These are phyloP conservation scores for Zalaria sp. DNA, from an alignment of 2,329 filamentous ascomycete genomes.

Conservation along the genomic window DNA sequence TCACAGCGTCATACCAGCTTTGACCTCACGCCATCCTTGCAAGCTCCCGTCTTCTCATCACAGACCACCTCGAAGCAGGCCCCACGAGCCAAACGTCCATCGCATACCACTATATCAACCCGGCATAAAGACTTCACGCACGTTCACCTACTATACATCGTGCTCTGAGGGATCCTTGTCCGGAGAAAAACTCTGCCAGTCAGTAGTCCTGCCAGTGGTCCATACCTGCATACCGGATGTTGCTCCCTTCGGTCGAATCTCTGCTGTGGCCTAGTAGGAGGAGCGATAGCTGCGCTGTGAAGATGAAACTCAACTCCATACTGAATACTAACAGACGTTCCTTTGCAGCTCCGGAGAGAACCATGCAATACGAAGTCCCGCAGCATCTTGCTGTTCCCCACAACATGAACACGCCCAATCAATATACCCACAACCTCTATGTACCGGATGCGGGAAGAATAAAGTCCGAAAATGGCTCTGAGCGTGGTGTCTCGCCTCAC, in stretches of 20 bases:
- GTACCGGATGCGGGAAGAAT: constrained; percentile 35
- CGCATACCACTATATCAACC: background rate
- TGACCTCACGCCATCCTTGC: background rate
- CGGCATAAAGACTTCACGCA: background rate
- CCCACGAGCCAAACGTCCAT: background rate
- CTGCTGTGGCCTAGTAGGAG: constrained; percentile 14
- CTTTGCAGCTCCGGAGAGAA: constrained; percentile 16
- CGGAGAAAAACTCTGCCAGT: constrained; percentile 2
- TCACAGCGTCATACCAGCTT: background rate
- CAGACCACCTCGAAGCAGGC: background rate
- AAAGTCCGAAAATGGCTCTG: constrained; percentile 45
- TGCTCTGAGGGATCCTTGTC: background rate
- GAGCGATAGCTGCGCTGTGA: constrained; percentile 20
- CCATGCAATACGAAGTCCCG: constrained; percentile 25
- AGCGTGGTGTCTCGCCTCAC: constrained; percentile 42
- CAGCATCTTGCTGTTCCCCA: constrained; percentile 14
- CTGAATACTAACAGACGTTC: constrained; percentile 23
- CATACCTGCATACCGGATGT: constrained; percentile 5
- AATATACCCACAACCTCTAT: constrained; percentile 26
- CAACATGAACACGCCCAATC: constrained; percentile 10
- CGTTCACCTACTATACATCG: no score
- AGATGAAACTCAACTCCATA: constrained; percentile 21
- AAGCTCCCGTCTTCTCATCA: background rate
- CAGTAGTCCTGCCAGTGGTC: constrained; percentile 1
- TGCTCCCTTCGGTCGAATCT: constrained; percentile 9